Evolutionary conservation across 306 rosid species (phyloP), one percentile per base, ranked within the genome.

Genomic region (Morella rubra): DNA sequence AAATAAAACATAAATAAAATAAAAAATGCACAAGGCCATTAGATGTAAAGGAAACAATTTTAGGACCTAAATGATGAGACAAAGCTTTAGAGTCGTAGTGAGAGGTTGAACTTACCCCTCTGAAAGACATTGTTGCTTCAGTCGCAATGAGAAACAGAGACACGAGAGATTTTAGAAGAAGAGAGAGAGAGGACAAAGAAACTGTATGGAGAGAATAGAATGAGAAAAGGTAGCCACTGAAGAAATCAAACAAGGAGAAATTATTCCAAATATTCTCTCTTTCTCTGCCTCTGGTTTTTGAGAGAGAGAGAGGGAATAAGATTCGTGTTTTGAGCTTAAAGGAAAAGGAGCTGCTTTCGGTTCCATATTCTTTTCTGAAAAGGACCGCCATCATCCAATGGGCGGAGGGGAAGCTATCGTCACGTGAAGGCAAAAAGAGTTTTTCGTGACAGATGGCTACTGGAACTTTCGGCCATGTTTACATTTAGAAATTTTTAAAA

Each of bases 121-220:
- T 83, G 89, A 89, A 89, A 81, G 89, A 86, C 98, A 89, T 89
- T 44, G 81, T 53, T 24, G 72, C 67, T 59, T 74, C n/a, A 18
- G 67, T 24, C 13, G n/a, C 69, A 66, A 10, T 55, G 14, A 20
- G 7, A 72, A 76, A 46, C 49, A 79, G 80, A 68, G 73, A 51
- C 18, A 64, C 3, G 24, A 58, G 42, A 46, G 46, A 47, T 49
- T 53, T 42, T 73, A 69, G 32, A 2, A 32, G 8, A 72, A 79
- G 80, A 68, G 54, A 69, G 77, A 52, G 19, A 58, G 42, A 47
- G 56, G 42, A 62, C 58, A 62, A 78, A 71, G 41, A 4, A 41
- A 62, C 18, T 54, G 56, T 61, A 81, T 13, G 84, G 74, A 75
- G 78, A 65, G 55, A 20, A 68, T n/a, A 73, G 32, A 49, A 54